Conservation (phyloP, 2,329 filamentous ascomycete genomes). For the Colletotrichum shisoi region DNA sequence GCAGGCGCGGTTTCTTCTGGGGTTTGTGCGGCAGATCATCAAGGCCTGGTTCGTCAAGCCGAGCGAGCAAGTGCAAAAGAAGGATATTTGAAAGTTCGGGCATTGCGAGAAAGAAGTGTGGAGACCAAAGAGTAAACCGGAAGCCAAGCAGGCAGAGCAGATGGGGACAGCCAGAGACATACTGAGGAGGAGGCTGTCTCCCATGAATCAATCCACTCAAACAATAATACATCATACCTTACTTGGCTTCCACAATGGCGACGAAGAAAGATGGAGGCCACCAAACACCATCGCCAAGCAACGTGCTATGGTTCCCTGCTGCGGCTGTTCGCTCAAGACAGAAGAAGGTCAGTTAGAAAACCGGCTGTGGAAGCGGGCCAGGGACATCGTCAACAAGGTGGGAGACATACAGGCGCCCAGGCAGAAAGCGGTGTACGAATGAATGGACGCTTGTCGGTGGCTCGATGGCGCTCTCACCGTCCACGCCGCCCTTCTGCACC, state of each 20-base stretch:
- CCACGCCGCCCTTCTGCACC: constrained; percentile 20
- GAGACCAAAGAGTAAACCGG: neutral
- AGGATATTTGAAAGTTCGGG: constrained; percentile 3
- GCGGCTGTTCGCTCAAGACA: neutral
- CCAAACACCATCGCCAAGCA: neutral
- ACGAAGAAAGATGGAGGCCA: neutral
- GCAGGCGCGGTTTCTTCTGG: constrained; percentile 47
- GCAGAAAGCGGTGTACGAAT: constrained; percentile 32
- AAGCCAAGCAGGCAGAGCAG: neutral
- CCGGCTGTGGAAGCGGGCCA: neutral
- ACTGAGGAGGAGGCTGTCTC: neutral
- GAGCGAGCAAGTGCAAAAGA: constrained; percentile 25
- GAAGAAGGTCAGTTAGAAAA: neutral
- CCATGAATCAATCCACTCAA: neutral
- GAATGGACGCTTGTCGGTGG: constrained; percentile 27
- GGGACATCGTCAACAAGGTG: neutral
- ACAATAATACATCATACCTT: too few relatives aligned
- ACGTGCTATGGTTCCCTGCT: neutral
- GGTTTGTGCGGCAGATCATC: constrained; percentile 51
- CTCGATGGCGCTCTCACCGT: constrained; percentile 21
- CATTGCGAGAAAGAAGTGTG: neutral
- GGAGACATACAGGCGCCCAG: neutral
- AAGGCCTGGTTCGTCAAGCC: constrained; percentile 47
- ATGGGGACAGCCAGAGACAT: too few relatives aligned
- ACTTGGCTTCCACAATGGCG: neutral